Evolutionary conservation across 2,329 filamentous ascomycete genomes (phyloP).

Genomic region (Ceratocystis alfenasii): DNA sequence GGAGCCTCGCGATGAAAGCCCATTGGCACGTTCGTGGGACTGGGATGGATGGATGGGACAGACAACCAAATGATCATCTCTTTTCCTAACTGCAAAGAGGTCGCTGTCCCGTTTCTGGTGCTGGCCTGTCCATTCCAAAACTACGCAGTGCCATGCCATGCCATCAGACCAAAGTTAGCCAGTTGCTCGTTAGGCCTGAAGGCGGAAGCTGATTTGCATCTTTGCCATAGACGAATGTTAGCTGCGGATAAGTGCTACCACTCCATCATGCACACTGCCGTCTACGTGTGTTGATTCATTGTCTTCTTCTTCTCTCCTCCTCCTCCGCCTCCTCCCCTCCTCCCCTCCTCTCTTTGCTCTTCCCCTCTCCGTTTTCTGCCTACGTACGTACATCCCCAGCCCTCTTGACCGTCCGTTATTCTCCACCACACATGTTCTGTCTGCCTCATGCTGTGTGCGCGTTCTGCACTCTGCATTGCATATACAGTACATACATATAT

Average conservation of each 20-base stretch:
- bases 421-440: neutral
- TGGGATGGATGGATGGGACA: neutral
- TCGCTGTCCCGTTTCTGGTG: neutral
- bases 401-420: neutral
- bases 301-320: neutral
- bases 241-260: no score
- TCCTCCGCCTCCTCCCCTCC: neutral
- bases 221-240: no score
- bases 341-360: neutral
- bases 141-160: constrained; percentile 6
- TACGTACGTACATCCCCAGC: neutral
- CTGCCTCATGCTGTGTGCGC: neutral
- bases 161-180: no score
- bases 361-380: neutral
- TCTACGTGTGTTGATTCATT: neutral
- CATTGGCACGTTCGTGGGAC: constrained; percentile 6
- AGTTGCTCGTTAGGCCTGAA: no score
- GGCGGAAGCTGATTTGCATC: no score
- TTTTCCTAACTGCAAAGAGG: constrained; percentile 1
- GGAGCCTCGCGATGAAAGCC: neutral
- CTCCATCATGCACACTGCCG: no score
- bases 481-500: neutral
- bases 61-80: neutral
- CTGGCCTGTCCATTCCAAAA: constrained; percentile 4
- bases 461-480: neutral